phyloP scores from a whole-genome alignment of 495 filamentous ascomycete genomes.

The Xylaria nigripes region DNA sequence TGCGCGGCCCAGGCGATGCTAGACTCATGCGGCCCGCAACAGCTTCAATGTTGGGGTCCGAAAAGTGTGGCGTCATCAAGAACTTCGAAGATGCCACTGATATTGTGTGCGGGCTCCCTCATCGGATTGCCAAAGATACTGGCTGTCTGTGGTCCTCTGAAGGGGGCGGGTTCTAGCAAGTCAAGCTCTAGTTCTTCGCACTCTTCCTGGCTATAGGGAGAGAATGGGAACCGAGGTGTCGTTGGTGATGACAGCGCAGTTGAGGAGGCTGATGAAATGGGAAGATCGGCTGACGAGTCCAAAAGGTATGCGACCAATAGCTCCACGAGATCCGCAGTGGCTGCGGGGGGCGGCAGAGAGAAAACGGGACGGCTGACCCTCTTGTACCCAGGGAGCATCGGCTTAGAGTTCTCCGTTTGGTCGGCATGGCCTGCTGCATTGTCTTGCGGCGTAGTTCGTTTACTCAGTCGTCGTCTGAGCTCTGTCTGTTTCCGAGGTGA shows the following conservation, averaged over 20 bases:
- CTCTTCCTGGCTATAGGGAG: conserved; percentile 19
- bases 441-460: conserved; percentile 18
- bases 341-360: conserved; percentile 20
- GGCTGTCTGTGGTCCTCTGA: conserved; percentile 5
- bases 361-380: conserved; percentile 29
- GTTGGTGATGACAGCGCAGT: conserved; percentile 22
- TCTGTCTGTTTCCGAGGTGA: conserved; percentile 29
- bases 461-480: conserved; percentile 31
- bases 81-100: conserved; percentile 33
- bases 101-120: conserved; percentile 19
- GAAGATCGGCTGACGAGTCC: conserved; percentile 12
- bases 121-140: conserved; percentile 11
- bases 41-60: not conserved
- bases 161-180: conserved; percentile 30
- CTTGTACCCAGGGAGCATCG: conserved; percentile 27
- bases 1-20: not conserved
- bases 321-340: conserved; percentile 27
- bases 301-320: conserved; percentile 26
- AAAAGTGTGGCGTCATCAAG: conserved; percentile 2
- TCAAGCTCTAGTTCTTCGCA: conserved; percentile 21
- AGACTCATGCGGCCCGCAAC: not conserved
- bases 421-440: not conserved
- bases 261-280: conserved; percentile 14
- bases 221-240: conserved; percentile 13
- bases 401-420: conserved; percentile 12